Evolutionary conservation across 2,329 filamentous ascomycete genomes (phyloP).

Genomic region (Pseudogymnoascus pannorum): DNA sequence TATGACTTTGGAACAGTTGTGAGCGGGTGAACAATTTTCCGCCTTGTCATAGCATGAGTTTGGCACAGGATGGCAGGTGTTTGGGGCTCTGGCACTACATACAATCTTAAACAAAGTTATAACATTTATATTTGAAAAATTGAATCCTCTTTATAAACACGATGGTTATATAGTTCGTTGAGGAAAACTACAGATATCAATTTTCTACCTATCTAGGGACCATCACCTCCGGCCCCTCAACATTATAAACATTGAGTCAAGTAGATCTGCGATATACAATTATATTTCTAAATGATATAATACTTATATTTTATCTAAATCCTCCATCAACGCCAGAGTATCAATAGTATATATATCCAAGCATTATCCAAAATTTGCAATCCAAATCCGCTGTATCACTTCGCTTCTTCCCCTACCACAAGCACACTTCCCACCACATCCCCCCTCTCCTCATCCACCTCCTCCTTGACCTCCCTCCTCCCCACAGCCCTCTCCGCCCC

Average conservation of each 20-base stretch:
- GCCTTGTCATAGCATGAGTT: no score
- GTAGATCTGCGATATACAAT: no score
- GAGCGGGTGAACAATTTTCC: not conserved
- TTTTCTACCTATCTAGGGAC: no score
- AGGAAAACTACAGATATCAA: no score
- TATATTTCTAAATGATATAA: not conserved
- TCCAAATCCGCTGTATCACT: not conserved
- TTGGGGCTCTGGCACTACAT: no score
- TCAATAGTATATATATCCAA: constrained; percentile 5
- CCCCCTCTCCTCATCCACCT: not conserved
- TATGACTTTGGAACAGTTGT: not conserved
- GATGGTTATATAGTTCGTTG: no score
- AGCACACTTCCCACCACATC: not conserved
- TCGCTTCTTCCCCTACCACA: not conserved
- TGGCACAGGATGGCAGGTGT: no score
- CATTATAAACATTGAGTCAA: no score
- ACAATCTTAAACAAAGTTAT: no score
- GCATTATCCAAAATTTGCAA: not conserved
- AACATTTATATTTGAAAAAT: no score
- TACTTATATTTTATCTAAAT: not conserved
- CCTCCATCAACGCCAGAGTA: not conserved
- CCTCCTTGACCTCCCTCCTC: not conserved
- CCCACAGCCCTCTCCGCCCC: constrained; percentile 20
- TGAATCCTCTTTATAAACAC: no score
- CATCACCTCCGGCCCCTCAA: no score